These are phyloP conservation scores for Calocybe gangraenosa DNA, from an alignment of 768 basidiomycete genomes.

Conservation along the genomic window DNA sequence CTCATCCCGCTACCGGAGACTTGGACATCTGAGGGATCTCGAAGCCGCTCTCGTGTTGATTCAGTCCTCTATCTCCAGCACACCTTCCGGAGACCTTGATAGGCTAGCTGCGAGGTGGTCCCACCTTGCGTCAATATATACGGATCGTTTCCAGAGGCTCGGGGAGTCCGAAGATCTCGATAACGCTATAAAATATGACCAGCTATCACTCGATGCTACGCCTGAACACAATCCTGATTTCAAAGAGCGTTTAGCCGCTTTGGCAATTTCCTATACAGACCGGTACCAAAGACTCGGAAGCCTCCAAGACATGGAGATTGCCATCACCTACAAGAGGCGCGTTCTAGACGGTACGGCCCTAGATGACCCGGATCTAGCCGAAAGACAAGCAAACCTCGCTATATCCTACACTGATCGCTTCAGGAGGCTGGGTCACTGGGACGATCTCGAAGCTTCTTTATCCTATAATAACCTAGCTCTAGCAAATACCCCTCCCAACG, in stretches of 20 bases:
- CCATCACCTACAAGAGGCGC: not conserved
- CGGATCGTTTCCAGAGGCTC: not conserved
- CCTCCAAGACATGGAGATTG: conserved; percentile 1
- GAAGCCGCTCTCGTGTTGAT: conserved; percentile 1
- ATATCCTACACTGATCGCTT: not conserved
- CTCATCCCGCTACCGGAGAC: not conserved
- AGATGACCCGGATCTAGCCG: conserved; percentile 1
- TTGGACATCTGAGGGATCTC: not conserved
- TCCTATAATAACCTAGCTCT: conserved; percentile 2
- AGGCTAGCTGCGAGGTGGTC: too few species aligned
- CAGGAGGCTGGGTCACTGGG: not conserved
- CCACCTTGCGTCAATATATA: not conserved
- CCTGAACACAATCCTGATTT: conserved; percentile 6
- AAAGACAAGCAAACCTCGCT: not conserved
- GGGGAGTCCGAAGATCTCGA: conserved; percentile 1
- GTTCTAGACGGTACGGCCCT: not conserved
- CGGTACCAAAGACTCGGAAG: not conserved
- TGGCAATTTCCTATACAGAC: not conserved
- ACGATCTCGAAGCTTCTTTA: conserved; percentile 2
- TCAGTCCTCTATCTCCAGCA: too few species aligned
- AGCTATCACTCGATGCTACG: not conserved
- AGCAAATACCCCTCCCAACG: not conserved
- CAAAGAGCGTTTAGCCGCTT: not conserved
- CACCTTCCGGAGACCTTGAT: not conserved
- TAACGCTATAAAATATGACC: not conserved